Conservation (phyloP, 2,329 filamentous ascomycete genomes). For the Verticillium tricorpus region DNA sequence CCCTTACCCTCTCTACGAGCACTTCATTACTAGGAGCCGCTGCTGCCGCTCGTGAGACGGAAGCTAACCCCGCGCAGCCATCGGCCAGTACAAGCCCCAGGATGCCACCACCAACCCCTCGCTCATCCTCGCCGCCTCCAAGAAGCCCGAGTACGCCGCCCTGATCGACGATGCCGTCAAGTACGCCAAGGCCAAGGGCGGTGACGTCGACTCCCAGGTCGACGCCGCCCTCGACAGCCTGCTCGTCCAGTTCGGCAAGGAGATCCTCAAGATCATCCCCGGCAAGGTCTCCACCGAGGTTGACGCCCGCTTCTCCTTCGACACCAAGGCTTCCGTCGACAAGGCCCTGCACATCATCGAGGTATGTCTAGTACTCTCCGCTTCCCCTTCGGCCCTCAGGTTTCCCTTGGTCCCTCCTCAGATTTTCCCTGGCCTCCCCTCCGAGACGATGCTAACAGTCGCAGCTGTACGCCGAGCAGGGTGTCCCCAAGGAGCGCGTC, state of each 20-base stretch:
- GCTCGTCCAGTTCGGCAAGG: constrained; percentile 94
- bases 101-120: constrained; percentile 99
- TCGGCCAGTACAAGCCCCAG: constrained; percentile 99
- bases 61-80: constrained; percentile 53
- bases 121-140: constrained; percentile 94
- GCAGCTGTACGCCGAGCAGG: constrained; percentile 89
- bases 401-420: no score
- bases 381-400: neutral
- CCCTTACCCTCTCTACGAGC: constrained; percentile 4
- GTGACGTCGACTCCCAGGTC: constrained; percentile 72
- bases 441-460: constrained; percentile 2
- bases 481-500: constrained; percentile 88
- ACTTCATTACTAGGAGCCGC: constrained; percentile 8
- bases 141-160: constrained; percentile 94
- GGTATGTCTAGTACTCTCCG: constrained; percentile 44
- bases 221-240: constrained; percentile 89
- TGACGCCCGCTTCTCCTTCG: constrained; percentile 92
- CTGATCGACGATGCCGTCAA: constrained; percentile 81
- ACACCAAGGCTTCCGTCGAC: constrained; percentile 83
- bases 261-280: constrained; percentile 95
- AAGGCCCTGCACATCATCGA: constrained; percentile 98
- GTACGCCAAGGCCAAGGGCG: constrained; percentile 76
- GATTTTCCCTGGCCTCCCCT: no score
- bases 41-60: neutral
- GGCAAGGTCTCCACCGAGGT: constrained; percentile 99